phyloP scores from a whole-genome alignment of 164 flowering plant species.

The Brasenia schreberi region DNA sequence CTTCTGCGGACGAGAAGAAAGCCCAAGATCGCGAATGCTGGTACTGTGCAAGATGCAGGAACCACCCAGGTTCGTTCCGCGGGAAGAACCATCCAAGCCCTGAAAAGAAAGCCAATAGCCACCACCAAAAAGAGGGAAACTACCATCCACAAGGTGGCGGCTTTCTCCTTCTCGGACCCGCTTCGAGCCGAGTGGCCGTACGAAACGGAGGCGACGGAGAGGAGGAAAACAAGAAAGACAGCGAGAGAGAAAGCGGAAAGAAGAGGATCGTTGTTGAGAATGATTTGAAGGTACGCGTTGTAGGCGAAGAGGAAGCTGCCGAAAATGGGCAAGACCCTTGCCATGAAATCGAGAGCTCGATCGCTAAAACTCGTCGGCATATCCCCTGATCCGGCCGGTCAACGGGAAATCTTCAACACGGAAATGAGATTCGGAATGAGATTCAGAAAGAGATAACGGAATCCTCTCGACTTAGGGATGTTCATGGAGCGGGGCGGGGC shows the following conservation, averaged over 20 bases:
- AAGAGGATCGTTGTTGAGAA: background rate
- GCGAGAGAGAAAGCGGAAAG: background rate
- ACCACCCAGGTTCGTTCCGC: background rate
- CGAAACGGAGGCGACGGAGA: background rate
- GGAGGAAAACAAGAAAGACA: background rate
- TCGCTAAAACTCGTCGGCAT: background rate
- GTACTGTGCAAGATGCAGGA: background rate
- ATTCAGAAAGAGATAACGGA: too few relatives aligned
- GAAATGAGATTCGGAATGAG: too few relatives aligned
- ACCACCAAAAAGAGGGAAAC: background rate
- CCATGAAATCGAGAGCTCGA: background rate
- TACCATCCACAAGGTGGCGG: background rate
- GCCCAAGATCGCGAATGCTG: background rate
- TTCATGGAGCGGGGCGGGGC: too few relatives aligned
- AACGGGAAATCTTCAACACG: too few relatives aligned
- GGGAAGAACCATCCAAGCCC: background rate
- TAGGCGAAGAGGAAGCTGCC: background rate
- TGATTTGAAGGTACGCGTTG: background rate
- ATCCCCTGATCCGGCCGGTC: too few relatives aligned
- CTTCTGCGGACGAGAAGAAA: background rate
- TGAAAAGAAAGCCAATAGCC: background rate
- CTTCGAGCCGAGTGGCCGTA: background rate
- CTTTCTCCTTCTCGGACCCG: background rate
- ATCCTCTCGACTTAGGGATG: too few relatives aligned
- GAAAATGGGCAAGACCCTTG: background rate